Conservation (phyloP, 345 rosid species). For the Hypericum perforatum region DNA sequence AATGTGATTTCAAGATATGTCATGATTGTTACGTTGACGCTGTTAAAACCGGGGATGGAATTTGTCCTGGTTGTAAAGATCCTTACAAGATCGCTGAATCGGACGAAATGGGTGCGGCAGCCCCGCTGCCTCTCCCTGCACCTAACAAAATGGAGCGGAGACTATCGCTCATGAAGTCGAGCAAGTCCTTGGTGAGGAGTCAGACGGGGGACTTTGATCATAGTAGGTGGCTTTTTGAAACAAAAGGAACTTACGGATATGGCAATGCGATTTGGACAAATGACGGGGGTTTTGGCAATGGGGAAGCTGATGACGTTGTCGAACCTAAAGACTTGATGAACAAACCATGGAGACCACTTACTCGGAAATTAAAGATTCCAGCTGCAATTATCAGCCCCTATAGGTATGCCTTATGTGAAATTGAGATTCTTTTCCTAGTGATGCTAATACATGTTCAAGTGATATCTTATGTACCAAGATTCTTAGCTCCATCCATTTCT, state of each 20-base stretch:
- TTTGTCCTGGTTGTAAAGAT: slow-evolving; percentile 91
- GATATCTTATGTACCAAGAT: no score
- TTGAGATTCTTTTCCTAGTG: no score
- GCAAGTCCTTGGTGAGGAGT: slow-evolving; percentile 80
- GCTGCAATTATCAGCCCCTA: slow-evolving; percentile 93
- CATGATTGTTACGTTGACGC: slow-evolving; percentile 92
- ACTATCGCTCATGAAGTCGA: slow-evolving; percentile 86
- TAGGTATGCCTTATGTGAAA: slow-evolving; percentile 31
- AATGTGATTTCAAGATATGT: slow-evolving; percentile 92
- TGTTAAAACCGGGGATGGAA: slow-evolving; percentile 66
- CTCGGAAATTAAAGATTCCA: slow-evolving; percentile 82
- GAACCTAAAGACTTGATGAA: slow-evolving; percentile 69
- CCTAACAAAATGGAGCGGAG: slow-evolving; percentile 87
- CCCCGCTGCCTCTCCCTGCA: slow-evolving; percentile 60
- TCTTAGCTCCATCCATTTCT: no score
- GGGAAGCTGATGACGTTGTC: slow-evolving; percentile 43
- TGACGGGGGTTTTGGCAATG: slow-evolving; percentile 68
- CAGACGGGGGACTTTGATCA: slow-evolving; percentile 97
- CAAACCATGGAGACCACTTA: slow-evolving; percentile 97
- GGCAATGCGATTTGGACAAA: slow-evolving; percentile 96
- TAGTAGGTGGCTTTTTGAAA: slow-evolving; percentile 86
- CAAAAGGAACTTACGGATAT: slow-evolving; percentile 84
- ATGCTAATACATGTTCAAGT: no score
- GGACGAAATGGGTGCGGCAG: slow-evolving; percentile 45
- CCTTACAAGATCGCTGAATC: slow-evolving; percentile 73